A percentile compares a stretch with the other conserved stretches of the same genome.
These are phyloP conservation scores for Echeveria elegans DNA, from an alignment of 164 flowering plant genomes.

Conservation along the genomic window DNA sequence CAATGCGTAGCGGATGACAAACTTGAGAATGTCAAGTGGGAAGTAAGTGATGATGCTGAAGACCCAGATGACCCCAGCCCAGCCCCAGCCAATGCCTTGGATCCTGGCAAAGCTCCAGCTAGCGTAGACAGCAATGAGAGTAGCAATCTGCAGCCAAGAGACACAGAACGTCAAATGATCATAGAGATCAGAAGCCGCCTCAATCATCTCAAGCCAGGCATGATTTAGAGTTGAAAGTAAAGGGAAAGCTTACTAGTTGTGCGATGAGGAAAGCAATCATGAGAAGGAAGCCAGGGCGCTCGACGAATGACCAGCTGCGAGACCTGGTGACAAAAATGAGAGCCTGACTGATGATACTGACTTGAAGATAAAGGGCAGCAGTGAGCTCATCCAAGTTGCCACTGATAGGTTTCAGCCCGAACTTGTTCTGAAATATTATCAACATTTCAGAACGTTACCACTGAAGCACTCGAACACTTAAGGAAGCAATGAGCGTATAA, in stretches of 20 bases:
- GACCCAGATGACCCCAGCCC: conserved; percentile 92
- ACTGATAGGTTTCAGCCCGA: conserved; percentile 42
- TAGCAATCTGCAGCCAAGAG: conserved; percentile 45
- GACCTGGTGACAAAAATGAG: conserved; percentile 88
- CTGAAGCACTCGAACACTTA: no score
- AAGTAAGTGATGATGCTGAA: conserved; percentile 62
- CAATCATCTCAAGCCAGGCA: no score
- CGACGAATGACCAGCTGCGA: conserved; percentile 71
- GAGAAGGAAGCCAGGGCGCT: conserved; percentile 72
- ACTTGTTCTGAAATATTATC: conserved; percentile 30
- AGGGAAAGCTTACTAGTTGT: conserved; percentile 40
- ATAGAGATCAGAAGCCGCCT: neutral
- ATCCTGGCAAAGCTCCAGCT: conserved; percentile 72
- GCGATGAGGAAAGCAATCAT: conserved; percentile 57
- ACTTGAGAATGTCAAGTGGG: conserved; percentile 73
- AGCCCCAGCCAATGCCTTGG: conserved; percentile 91
- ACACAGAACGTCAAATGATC: no score
- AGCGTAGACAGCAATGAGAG: conserved; percentile 79
- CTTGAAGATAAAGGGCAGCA: conserved; percentile 79
- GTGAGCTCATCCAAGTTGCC: conserved; percentile 33
- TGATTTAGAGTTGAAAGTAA: neutral
- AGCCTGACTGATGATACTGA: conserved; percentile 82
- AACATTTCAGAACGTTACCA: neutral
- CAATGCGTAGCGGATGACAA: conserved; percentile 57
- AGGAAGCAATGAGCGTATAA: neutral